Evolutionary conservation across 2,329 filamentous ascomycete genomes (phyloP), one percentile per base, ranked within the genome.

Genomic region (Didymella keratinophila): DNA sequence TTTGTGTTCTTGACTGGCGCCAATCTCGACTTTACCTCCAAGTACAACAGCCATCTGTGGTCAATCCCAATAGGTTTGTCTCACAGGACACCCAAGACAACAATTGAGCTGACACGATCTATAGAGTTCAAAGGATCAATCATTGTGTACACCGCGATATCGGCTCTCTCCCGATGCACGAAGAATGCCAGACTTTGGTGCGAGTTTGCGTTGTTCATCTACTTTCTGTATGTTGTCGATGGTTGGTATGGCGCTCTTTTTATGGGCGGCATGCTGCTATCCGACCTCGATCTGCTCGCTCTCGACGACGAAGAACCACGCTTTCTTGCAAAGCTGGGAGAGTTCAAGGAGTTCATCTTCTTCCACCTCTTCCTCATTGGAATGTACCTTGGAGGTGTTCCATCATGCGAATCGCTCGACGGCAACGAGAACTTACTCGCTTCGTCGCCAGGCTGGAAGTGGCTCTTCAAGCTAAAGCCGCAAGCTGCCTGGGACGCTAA

Each of bases 201-300:
- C 68, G 76, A 86, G 65, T 45, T 79, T 1, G 81, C 70, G 1
- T 77, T 91, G 11, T 81, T 86, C 20, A 78, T 80, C 62, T 91
- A 91, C 75, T 89, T 89, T 68, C 78, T 91, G 70, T 90, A 89
- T 71, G 82, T 90, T 50, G 82, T 82, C 3, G 89, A 91, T 70
- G 88, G 86, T 23, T 86, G 82, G 74, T 86, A 86, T 68, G 84
- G 83, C 28, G 69, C 73, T 11, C 53, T 78, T 9, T 78, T 78
- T 60, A 68, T 76, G 50, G 56, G 66, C 14, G 76, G 76, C 56
- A 72, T 73, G 67, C 48, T 76, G n/a, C 66, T 77, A 8, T 74
- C 71, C 61, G 75, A 78, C 53, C 68, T 77, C 16, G 74, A 78
- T 37, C 58, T 77, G 18, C 65, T 76, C 9, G 66, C 70, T 11